A percentile compares a stretch with the other conserved stretches of the same genome.
phyloP scores from a whole-genome alignment of 2,329 filamentous ascomycete species.

The Sporothrix dimorphospora region DNA sequence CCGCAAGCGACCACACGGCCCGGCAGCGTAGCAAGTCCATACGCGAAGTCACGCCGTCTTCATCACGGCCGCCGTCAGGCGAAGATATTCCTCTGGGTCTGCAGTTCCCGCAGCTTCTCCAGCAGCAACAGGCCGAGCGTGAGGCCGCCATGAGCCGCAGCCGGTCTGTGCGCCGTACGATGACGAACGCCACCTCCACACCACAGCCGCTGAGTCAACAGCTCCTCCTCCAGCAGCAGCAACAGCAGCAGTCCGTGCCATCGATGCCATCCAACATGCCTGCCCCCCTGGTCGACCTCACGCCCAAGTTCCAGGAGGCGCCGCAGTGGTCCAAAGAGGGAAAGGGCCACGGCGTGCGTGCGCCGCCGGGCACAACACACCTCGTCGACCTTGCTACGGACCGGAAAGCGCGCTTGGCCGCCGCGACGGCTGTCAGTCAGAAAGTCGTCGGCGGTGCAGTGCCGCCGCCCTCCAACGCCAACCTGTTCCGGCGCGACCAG shows the following conservation, averaged over 20 bases:
- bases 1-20: slow-evolving; percentile 39
- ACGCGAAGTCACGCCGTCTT: slow-evolving; percentile 11
- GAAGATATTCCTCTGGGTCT: slow-evolving; percentile 31
- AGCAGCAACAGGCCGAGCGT: slow-evolving; percentile 38
- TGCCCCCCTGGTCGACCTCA: slow-evolving; percentile 70
- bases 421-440: neutral
- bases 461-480: slow-evolving; percentile 2
- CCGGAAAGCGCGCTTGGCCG: slow-evolving; percentile 19
- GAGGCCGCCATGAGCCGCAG: slow-evolving; percentile 22
- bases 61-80: slow-evolving; percentile 29
- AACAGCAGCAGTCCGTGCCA: neutral
- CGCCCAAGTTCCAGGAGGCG: slow-evolving; percentile 65
- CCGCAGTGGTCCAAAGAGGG: slow-evolving; percentile 60
- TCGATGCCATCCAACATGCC: slow-evolving; percentile 42
- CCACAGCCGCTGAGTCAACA: neutral
- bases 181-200: neutral
- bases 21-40: slow-evolving; percentile 29
- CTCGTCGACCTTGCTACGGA: slow-evolving; percentile 52
- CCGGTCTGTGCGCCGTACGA: slow-evolving; percentile 21
- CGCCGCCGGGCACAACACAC: slow-evolving; percentile 46
- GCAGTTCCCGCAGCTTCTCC: slow-evolving; percentile 27
- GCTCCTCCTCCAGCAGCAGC: neutral
- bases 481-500: slow-evolving; percentile 27
- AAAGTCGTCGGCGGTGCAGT: neutral
- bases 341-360: slow-evolving; percentile 53